Conservation (phyloP, 768 basidiomycete species). For the Pisolithus microcarpus region DNA sequence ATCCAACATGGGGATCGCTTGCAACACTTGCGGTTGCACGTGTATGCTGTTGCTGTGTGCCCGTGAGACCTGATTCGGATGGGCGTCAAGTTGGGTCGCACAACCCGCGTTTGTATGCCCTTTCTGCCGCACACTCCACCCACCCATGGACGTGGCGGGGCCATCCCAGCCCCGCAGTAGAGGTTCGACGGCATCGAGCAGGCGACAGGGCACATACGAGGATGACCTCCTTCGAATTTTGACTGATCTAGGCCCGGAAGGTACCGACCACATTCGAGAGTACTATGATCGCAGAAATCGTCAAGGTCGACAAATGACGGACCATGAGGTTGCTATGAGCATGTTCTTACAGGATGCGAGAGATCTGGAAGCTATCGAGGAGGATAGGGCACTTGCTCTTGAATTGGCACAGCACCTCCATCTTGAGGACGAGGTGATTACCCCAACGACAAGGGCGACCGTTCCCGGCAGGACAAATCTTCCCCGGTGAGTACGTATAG, state of each 20-base stretch:
- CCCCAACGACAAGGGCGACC: neutral
- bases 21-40: no score
- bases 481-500: slow-evolving; percentile 7
- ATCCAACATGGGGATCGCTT: no score
- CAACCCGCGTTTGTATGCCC: no score
- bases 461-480: neutral
- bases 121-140: no score
- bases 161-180: slow-evolving; percentile 13
- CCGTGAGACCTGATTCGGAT: no score
- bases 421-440: neutral
- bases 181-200: slow-evolving; percentile 2
- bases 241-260: slow-evolving; percentile 12
- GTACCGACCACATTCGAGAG: slow-evolving; percentile 16
- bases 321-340: slow-evolving; percentile 21
- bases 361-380: slow-evolving; percentile 9
- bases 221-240: slow-evolving; percentile 18
- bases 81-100: no score
- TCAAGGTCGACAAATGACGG: slow-evolving; percentile 10
- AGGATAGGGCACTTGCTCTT: slow-evolving; percentile 19
- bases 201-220: slow-evolving; percentile 21
- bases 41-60: no score
- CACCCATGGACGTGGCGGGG: slow-evolving; percentile 18
- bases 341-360: slow-evolving; percentile 20
- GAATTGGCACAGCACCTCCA: slow-evolving; percentile 11
- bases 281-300: slow-evolving; percentile 4